Percentiles rank a stretch among this genome's conserved stretches.
phyloP scores from a whole-genome alignment of 2,329 filamentous ascomycete species.

The Alternaria ventricosa region DNA sequence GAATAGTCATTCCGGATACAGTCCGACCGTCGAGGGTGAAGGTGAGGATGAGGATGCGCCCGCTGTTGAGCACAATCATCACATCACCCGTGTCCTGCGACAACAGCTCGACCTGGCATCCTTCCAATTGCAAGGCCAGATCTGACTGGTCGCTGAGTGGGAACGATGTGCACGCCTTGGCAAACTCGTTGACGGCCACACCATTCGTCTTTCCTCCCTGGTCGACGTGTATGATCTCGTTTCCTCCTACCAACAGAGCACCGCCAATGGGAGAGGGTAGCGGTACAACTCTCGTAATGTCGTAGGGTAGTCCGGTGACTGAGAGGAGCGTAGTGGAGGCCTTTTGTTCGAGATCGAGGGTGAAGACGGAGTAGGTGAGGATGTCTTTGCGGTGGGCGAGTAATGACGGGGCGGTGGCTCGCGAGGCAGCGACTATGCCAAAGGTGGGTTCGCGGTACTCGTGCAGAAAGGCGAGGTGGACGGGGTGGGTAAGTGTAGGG shows the following conservation, averaged over 20 bases:
- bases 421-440: slow-evolving; percentile 84
- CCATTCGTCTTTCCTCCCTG: slow-evolving; percentile 94
- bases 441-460: slow-evolving; percentile 98
- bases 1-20: slow-evolving; percentile 83
- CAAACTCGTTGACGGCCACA: slow-evolving; percentile 90
- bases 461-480: slow-evolving; percentile 91
- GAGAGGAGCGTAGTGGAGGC: slow-evolving; percentile 93
- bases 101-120: slow-evolving; percentile 77
- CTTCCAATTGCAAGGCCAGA: slow-evolving; percentile 79
- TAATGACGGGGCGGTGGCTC: slow-evolving; percentile 75
- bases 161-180: slow-evolving; percentile 82
- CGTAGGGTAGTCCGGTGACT: slow-evolving; percentile 82
- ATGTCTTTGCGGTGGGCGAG: slow-evolving; percentile 80
- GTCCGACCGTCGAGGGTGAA: slow-evolving; percentile 91
- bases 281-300: slow-evolving; percentile 82
- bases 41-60: slow-evolving; percentile 74
- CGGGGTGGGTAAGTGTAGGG: slow-evolving; percentile 82
- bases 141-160: slow-evolving; percentile 85
- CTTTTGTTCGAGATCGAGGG: slow-evolving; percentile 88
- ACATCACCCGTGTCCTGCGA: slow-evolving; percentile 81
- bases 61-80: slow-evolving; percentile 79
- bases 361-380: slow-evolving; percentile 91
- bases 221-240: slow-evolving; percentile 93
- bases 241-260: slow-evolving; percentile 82
- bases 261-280: slow-evolving; percentile 87